These are phyloP conservation scores for Golubevia pallescens DNA, from an alignment of 1,284 basidiomycete genomes.

Conservation along the genomic window DNA sequence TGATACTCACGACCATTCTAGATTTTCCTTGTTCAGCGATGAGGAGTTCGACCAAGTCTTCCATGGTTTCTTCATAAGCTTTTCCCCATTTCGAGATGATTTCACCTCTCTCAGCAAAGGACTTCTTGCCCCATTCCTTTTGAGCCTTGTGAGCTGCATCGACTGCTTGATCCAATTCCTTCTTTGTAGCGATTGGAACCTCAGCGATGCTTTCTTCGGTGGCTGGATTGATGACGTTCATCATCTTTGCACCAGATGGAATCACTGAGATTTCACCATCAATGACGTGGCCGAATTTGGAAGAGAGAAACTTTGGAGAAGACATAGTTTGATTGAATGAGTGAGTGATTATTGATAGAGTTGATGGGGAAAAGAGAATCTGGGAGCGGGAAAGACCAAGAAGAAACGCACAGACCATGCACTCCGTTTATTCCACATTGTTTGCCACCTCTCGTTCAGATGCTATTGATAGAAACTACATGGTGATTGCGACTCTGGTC, in stretches of 20 bases:
- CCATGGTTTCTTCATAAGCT: constrained; percentile 9
- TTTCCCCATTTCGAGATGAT: too few relatives aligned
- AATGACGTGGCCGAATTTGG: constrained; percentile 28
- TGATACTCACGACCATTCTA: too few relatives aligned
- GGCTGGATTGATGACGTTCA: constrained; percentile 31
- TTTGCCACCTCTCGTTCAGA: too few relatives aligned
- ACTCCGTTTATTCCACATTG: too few relatives aligned
- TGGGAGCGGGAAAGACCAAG: too few relatives aligned
- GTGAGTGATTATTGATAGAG: too few relatives aligned
- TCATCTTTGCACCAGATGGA: constrained; percentile 18
- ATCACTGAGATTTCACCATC: constrained; percentile 25
- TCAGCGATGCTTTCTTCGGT: constrained; percentile 26
- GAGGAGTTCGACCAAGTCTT: constrained; percentile 26
- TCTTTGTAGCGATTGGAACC: constrained; percentile 23
- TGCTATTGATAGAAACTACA: too few relatives aligned
- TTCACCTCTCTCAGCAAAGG: too few relatives aligned
- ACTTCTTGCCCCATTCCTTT: constrained; percentile 21
- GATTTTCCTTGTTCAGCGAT: constrained; percentile 31
- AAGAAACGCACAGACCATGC: too few relatives aligned
- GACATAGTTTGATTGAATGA: too few relatives aligned
- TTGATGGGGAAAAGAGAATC: too few relatives aligned
- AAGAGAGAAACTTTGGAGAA: constrained; percentile 17
- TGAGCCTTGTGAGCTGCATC: constrained; percentile 26
- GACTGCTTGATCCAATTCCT: constrained; percentile 20
- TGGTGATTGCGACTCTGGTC: too few relatives aligned